Evolutionary conservation across 2,329 filamentous ascomycete genomes (phyloP).

Genomic region (Scopulariopsis brevicaulis): DNA sequence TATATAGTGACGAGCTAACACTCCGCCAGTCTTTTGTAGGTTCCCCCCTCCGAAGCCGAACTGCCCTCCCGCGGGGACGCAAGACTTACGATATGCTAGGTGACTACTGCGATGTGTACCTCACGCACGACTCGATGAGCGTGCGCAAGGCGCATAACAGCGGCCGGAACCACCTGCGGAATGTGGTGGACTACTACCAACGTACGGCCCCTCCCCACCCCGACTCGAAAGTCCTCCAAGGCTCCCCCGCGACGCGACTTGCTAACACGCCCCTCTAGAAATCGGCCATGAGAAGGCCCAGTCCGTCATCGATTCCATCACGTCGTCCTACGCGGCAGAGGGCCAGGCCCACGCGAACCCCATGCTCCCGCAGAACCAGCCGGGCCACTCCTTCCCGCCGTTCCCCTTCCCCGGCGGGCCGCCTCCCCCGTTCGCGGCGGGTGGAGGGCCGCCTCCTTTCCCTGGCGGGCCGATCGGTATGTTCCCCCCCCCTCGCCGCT

Average conservation of each 20-base stretch:
- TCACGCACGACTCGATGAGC: conserved; percentile 99
- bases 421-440: conserved; percentile 40
- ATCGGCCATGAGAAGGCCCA: conserved; percentile 98
- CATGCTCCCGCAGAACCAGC: conserved; percentile 63
- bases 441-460: conserved; percentile 14
- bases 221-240: not conserved
- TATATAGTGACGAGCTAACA: conserved; percentile 21
- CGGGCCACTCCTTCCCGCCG: conserved; percentile 39
- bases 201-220: conserved; percentile 38
- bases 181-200: conserved; percentile 98
- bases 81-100: conserved; percentile 26
- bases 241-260: conserved; percentile 1
- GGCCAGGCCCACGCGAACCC: conserved; percentile 80
- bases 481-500: conserved; percentile 25
- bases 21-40: conserved; percentile 17
- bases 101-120: conserved; percentile 99
- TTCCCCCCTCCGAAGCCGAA: conserved; percentile 2
- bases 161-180: conserved; percentile 91
- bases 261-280: conserved; percentile 38
- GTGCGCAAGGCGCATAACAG: conserved; percentile 98
- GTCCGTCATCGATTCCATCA: conserved; percentile 96
- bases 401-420: conserved; percentile 52
- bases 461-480: conserved; percentile 8
- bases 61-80: conserved; percentile 11
- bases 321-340: conserved; percentile 86